Evolutionary conservation across 176 grass and related monocot genomes (phyloP).

Genomic region (Alloteropsis semialata): DNA sequence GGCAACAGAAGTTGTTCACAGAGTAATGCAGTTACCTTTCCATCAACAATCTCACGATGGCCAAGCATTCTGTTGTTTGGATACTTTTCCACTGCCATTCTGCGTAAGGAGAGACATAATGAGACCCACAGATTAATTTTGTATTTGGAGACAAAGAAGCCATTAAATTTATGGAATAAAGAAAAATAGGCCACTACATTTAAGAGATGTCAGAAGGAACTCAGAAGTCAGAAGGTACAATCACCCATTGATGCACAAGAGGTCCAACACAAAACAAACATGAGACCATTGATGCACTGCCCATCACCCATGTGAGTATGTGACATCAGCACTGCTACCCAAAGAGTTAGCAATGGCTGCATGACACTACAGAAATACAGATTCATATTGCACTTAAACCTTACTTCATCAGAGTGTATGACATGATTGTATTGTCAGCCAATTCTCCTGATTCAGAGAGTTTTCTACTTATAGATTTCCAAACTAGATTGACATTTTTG

Average conservation of each 20-base stretch:
- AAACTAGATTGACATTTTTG: conserved; percentile 10
- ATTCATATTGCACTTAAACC: neutral
- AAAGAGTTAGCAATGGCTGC: neutral
- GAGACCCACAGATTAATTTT: neutral
- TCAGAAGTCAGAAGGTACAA: too few relatives aligned
- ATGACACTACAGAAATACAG: neutral
- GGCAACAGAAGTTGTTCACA: neutral
- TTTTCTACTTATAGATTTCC: neutral
- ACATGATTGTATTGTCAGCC: conserved; percentile 5
- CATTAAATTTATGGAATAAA: neutral
- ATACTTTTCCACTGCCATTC: conserved; percentile 60
- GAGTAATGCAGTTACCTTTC: conserved; percentile 47
- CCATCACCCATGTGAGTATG: conserved; percentile 1
- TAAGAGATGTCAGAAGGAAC: neutral
- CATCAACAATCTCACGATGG: conserved; percentile 57
- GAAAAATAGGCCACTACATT: neutral
- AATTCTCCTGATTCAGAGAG: neutral
- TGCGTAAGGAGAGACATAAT: conserved; percentile 18
- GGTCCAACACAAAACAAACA: neutral
- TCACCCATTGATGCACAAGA: too few relatives aligned
- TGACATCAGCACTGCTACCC: conserved; percentile 30
- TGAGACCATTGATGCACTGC: neutral
- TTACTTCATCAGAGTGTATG: neutral
- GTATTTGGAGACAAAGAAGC: neutral
- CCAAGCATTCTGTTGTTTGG: conserved; percentile 84